phyloP scores from a whole-genome alignment of 768 basidiomycete species.

The Phaeotremella skinneri region DNA sequence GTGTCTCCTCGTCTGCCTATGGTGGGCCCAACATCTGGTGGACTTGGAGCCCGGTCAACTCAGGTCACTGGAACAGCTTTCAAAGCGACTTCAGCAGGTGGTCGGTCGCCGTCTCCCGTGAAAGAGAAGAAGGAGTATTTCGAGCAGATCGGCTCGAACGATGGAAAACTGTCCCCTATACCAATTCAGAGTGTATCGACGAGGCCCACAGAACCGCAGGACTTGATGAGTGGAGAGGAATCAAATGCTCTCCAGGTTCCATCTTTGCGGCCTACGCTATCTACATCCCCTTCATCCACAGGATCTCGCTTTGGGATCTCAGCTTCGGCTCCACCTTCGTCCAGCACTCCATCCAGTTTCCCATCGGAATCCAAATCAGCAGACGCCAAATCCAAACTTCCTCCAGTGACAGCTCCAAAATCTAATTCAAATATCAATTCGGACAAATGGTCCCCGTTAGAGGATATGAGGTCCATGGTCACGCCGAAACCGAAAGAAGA shows the following conservation, averaged over 20 bases:
- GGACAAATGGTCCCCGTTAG: slow-evolving; percentile 29
- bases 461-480: slow-evolving; percentile 4
- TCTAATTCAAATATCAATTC: slow-evolving; percentile 24
- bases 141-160: slow-evolving; percentile 3
- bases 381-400: slow-evolving; percentile 1
- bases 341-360: slow-evolving; percentile 1
- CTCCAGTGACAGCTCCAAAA: slow-evolving; percentile 21
- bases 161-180: background rate
- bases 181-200: background rate
- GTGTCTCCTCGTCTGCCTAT: slow-evolving; percentile 14
- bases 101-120: slow-evolving; percentile 11
- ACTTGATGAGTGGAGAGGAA: slow-evolving; percentile 17
- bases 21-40: slow-evolving; percentile 7
- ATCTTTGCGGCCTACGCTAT: slow-evolving; percentile 10
- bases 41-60: slow-evolving; percentile 43
- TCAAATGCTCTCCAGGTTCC: slow-evolving; percentile 6
- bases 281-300: slow-evolving; percentile 4
- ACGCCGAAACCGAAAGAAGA: background rate
- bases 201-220: slow-evolving; percentile 7
- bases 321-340: background rate
- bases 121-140: slow-evolving; percentile 26
- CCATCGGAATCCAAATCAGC: background rate
- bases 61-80: slow-evolving; percentile 52
- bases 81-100: slow-evolving; percentile 13
- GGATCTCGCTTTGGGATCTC: background rate